phyloP scores from a whole-genome alignment of 1,284 basidiomycete species.

The Fomitopsis palustris region DNA sequence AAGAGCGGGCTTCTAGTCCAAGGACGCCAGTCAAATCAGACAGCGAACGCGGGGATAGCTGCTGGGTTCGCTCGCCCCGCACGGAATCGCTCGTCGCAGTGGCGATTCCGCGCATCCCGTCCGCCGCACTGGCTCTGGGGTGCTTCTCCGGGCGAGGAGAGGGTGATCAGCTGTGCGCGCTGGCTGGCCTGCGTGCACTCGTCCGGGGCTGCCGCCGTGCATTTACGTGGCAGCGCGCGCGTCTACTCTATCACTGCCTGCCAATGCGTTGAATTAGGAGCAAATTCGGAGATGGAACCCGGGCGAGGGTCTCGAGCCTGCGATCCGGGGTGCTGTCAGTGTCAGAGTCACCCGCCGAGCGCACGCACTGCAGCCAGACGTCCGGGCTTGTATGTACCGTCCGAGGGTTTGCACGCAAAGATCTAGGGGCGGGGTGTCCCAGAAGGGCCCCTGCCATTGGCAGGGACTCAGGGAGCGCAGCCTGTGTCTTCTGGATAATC shows the following conservation, averaged over 20 bases:
- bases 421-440: neutral
- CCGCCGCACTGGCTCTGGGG: neutral
- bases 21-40: neutral
- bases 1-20: neutral
- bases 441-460: neutral
- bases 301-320: neutral
- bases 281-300: neutral
- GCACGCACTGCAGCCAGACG: neutral
- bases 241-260: constrained; percentile 1
- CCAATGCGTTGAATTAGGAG: neutral
- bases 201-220: neutral
- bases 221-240: neutral
- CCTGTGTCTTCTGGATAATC: neutral
- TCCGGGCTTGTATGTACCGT: neutral
- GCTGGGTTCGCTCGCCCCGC: neutral
- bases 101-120: neutral
- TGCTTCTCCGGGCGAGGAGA: neutral
- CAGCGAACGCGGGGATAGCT: neutral
- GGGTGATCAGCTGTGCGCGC: neutral
- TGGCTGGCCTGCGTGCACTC: neutral
- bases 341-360: too few relatives aligned
- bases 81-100: neutral
- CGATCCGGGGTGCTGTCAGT: neutral
- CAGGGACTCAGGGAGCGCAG: neutral
- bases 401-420: neutral